Evolutionary conservation across 2,329 filamentous ascomycete species (phyloP).

Genomic region (Monosporascus sp.): DNA sequence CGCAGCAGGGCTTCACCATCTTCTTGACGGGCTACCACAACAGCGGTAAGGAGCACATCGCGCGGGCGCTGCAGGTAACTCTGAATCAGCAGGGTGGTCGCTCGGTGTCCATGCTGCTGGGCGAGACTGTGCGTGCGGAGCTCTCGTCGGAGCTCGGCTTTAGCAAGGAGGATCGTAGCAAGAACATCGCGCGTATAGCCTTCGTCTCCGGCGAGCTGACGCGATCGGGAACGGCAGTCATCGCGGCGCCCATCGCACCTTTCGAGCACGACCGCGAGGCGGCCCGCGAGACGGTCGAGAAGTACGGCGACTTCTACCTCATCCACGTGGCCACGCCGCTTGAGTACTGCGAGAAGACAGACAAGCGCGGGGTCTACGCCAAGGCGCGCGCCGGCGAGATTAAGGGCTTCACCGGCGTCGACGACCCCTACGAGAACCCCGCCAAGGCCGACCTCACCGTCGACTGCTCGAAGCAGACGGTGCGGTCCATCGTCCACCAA

Average conservation of each 20-base stretch:
- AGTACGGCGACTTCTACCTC: constrained; percentile 87
- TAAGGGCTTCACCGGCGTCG: constrained; percentile 96
- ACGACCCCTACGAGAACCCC: constrained; percentile 91
- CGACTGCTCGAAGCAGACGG: constrained; percentile 77
- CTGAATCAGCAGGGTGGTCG: constrained; percentile 97
- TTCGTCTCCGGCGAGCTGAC: constrained; percentile 96
- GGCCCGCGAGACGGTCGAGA: constrained; percentile 80
- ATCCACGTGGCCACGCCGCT: constrained; percentile 91
- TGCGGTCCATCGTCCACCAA: constrained; percentile 92
- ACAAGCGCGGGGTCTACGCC: constrained; percentile 85
- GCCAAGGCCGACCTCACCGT: constrained; percentile 77
- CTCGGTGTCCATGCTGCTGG: constrained; percentile 87
- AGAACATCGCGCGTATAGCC: constrained; percentile 91
- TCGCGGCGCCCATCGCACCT: constrained; percentile 92
- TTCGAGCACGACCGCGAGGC: constrained; percentile 73
- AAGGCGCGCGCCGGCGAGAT: constrained; percentile 83
- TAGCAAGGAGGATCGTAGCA: constrained; percentile 84
- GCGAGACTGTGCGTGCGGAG: constrained; percentile 90
- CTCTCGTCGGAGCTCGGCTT: constrained; percentile 94
- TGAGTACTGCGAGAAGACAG: constrained; percentile 90
- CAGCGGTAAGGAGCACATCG: constrained; percentile 94
- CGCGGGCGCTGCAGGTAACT: constrained; percentile 90
- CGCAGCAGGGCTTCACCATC: constrained; percentile 92
- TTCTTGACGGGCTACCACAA: constrained; percentile 98
- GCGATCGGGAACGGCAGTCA: constrained; percentile 86